These are phyloP conservation scores for Colletotrichum sp. DNA, from an alignment of 2,329 filamentous ascomycete genomes.

Conservation along the genomic window DNA sequence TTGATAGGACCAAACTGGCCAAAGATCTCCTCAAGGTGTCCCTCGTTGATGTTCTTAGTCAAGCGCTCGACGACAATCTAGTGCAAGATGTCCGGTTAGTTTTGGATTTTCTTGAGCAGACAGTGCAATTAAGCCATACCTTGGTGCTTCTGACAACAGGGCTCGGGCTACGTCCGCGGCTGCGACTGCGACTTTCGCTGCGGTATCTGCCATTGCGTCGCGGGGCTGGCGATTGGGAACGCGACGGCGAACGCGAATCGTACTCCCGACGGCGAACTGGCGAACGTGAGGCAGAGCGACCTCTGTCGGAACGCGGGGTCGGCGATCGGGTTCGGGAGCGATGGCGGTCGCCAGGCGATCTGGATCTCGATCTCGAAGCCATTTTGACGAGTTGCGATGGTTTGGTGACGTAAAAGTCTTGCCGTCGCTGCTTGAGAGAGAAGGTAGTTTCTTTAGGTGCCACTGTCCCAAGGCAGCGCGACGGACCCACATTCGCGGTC, in stretches of 20 bases:
- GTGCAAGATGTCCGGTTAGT: neutral
- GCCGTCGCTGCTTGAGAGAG: neutral
- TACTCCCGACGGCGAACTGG: constrained; percentile 31
- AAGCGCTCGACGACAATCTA: constrained; percentile 96
- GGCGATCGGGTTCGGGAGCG: constrained; percentile 39
- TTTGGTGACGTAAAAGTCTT: neutral
- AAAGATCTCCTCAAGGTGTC: constrained; percentile 91
- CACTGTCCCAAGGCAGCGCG: neutral
- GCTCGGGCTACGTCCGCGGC: constrained; percentile 27
- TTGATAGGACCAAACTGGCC: constrained; percentile 84
- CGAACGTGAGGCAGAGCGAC: constrained; percentile 31
- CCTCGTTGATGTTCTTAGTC: constrained; percentile 91
- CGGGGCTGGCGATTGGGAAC: constrained; percentile 31
- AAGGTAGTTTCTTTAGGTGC: neutral
- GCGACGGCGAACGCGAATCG: constrained; percentile 32
- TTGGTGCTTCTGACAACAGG: constrained; percentile 54
- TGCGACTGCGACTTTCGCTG: constrained; percentile 31
- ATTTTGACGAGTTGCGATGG: neutral
- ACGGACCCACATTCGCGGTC: neutral
- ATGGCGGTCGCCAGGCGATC: constrained; percentile 30
- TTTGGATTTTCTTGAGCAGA: neutral
- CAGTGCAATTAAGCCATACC: constrained; percentile 37
- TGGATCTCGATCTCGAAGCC: constrained; percentile 18
- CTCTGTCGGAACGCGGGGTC: constrained; percentile 33
- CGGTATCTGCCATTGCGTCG: constrained; percentile 40